phyloP scores from a whole-genome alignment of 768 basidiomycete species.

The Mycena floridula region DNA sequence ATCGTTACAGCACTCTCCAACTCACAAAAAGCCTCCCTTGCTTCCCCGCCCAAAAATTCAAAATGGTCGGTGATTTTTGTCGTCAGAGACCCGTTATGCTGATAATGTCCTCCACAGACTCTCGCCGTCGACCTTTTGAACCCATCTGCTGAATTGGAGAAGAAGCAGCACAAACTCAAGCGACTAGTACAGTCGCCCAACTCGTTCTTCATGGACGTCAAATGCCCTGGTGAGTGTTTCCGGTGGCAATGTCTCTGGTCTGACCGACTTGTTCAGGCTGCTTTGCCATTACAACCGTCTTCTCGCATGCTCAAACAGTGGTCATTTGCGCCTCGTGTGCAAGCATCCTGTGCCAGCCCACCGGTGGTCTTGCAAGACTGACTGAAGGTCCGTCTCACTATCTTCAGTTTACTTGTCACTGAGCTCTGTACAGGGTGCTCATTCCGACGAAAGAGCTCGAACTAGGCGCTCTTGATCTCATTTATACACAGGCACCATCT shows the following conservation, averaged over 20 bases:
- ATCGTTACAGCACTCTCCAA: too few species aligned
- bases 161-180: conserved; percentile 96
- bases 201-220: conserved; percentile 99
- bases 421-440: conserved; percentile 68
- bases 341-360: conserved; percentile 94
- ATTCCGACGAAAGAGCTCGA: conserved; percentile 90
- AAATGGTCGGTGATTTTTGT: neutral
- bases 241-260: neutral
- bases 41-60: neutral
- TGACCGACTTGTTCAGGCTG: conserved; percentile 54
- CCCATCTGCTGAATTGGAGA: conserved; percentile 84
- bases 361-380: conserved; percentile 95
- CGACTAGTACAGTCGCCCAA: conserved; percentile 97
- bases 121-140: conserved; percentile 98
- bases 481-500: too few species aligned
- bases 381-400: conserved; percentile 76
- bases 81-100: too few species aligned
- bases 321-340: conserved; percentile 92
- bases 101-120: conserved; percentile 47
- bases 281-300: conserved; percentile 94
- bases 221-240: conserved; percentile 78
- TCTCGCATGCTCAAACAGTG: conserved; percentile 98
- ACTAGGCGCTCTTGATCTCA: neutral
- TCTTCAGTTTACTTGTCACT: conserved; percentile 1
- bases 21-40: neutral